Evolutionary conservation across 2,329 filamentous ascomycete species (phyloP).

Genomic region (Beauveria sp.): DNA sequence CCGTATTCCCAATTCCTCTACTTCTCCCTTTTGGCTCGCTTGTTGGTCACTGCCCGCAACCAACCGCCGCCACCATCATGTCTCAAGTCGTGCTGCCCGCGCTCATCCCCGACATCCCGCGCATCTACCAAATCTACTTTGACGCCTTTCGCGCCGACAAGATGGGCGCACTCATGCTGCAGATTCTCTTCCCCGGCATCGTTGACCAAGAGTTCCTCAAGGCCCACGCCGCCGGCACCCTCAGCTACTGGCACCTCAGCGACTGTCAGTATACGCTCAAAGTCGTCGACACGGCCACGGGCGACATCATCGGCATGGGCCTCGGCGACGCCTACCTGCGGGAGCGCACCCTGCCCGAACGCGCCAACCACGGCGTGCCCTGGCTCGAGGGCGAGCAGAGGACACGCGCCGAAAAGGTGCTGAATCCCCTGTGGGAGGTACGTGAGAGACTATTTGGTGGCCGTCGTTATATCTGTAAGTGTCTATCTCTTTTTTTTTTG

Average conservation of each 20-base stretch:
- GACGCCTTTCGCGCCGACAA: conserved; percentile 32
- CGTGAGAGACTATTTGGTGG: conserved; percentile 33
- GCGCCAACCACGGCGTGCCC: conserved; percentile 34
- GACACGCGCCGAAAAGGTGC: conserved; percentile 34
- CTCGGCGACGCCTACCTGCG: conserved; percentile 35
- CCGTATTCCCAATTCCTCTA: neutral
- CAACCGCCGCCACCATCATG: conserved; percentile 20
- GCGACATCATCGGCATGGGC: conserved; percentile 39
- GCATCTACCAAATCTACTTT: conserved; percentile 41
- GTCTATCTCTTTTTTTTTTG: neutral
- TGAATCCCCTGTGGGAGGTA: conserved; percentile 33
- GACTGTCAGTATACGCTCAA: conserved; percentile 39
- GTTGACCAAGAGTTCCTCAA: conserved; percentile 32
- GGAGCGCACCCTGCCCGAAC: conserved; percentile 31
- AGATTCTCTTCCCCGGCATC: conserved; percentile 33
- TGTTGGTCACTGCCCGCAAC: neutral
- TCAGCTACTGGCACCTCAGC: conserved; percentile 31
- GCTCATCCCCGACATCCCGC: conserved; percentile 36
- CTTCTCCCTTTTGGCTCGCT: too few species aligned
- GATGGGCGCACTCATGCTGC: conserved; percentile 32
- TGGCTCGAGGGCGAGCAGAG: conserved; percentile 38
- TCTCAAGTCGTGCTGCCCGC: conserved; percentile 35
- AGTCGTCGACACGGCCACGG: conserved; percentile 35
- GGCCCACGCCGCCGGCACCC: conserved; percentile 33
- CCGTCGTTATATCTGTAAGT: conserved; percentile 34